Evolutionary conservation across 1,139 yeast genomes (phyloP), one percentile per base, ranked within the genome.

Genomic region (Zygosaccharomyces sapae): DNA sequence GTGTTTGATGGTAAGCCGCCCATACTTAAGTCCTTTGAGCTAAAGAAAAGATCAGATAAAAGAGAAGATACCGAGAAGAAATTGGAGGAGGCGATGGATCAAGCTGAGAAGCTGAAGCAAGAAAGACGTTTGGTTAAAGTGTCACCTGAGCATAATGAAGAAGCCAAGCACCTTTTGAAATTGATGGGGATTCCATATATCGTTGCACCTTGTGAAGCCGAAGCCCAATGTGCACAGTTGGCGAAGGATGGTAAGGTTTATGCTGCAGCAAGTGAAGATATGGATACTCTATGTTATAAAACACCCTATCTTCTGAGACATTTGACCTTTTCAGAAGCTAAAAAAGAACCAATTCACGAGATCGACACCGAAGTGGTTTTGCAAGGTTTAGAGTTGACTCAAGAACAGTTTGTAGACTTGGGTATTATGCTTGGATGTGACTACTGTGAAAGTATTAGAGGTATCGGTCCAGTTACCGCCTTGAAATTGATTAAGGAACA

Each of bases 231-330:
- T 72, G 98, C 98, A 0, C 95, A 82, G 55, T 70, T 92, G 48
- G 97, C 97, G 1, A 79, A 81, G 51, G 80, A 81, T 12, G 97
- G 95, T 3, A 84, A 83, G 62, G 97, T 92, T 0, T 92, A 82
- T 65, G 98, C 96, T 9, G 96, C 98, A 2, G 99, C 97, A 0
- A 86, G 96, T 2, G 99, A 92, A 66, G 99, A 92, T 78, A 92
- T 92, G 98, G 99, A 92, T 69, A 94, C 98, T 0, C 68, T 92
- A 48, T 92, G 97, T 61, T 92, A 92, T 65, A 82, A 81, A 47
- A 87, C 97, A 1, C 95, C 96, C 2, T 80, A 72, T 51, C 70
- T 92, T 49, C 72, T 92, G 53, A 78, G 98, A 56, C 96, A 92
- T 65, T 75, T 92, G 68, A 92, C 97, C 0, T 92, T 90, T 54